Conservation (phyloP, 1,284 basidiomycete genomes). For the Tilletia setariae region DNA sequence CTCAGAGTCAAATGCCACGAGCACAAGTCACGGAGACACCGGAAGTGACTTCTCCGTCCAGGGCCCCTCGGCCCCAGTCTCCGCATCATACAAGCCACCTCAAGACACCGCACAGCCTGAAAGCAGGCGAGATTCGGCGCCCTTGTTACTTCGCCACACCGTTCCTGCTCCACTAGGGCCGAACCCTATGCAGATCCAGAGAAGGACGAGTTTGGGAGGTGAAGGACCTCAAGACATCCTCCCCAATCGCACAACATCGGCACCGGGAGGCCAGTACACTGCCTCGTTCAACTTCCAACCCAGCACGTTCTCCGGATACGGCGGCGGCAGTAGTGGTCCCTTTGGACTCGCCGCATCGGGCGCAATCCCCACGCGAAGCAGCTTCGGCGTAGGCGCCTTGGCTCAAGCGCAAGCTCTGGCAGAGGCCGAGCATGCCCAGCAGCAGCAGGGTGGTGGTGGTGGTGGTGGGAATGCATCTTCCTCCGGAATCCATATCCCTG, state of each 20-base stretch:
- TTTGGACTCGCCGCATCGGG: neutral
- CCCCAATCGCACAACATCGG: neutral
- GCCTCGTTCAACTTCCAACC: constrained; percentile 6
- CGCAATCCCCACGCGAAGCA: constrained; percentile 8
- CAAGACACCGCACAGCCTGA: neutral
- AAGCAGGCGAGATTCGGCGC: neutral
- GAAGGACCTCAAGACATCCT: neutral
- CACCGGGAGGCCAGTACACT: neutral
- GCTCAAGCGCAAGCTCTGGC: constrained; percentile 30
- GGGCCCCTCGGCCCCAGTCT: neutral
- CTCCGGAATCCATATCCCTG: constrained; percentile 2
- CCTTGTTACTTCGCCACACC: neutral
- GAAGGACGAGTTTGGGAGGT: neutral
- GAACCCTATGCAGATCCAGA: neutral
- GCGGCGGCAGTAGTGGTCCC: neutral
- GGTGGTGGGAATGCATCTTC: neutral
- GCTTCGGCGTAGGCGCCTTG: constrained; percentile 36
- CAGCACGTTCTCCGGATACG: neutral
- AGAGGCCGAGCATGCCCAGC: neutral
- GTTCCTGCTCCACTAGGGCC: too few relatives aligned
- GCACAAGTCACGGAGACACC: neutral
- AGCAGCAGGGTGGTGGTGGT: neutral
- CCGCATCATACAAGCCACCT: neutral
- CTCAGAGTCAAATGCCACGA: neutral
- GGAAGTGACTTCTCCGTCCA: constrained; percentile 12